Evolutionary conservation across 2,329 filamentous ascomycete genomes (phyloP).

Genomic region (Colletotrichum sp.): DNA sequence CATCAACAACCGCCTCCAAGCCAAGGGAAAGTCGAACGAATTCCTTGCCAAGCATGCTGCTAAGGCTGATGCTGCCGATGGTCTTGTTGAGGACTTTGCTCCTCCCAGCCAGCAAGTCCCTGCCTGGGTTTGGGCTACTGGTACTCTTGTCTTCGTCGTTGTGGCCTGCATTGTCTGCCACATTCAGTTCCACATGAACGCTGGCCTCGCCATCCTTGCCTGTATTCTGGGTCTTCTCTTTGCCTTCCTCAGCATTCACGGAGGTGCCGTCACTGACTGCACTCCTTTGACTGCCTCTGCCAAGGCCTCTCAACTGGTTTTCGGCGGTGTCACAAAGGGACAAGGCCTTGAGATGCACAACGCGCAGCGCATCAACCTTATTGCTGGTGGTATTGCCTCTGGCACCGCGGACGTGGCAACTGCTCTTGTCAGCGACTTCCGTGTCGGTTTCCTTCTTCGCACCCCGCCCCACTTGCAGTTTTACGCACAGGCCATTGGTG

Average conservation of each 20-base stretch:
- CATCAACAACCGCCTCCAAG: slow-evolving; percentile 36
- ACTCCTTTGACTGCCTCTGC: slow-evolving; percentile 70
- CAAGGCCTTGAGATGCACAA: slow-evolving; percentile 48
- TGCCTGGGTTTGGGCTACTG: slow-evolving; percentile 56
- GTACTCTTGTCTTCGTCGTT: slow-evolving; percentile 50
- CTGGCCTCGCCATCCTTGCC: slow-evolving; percentile 60
- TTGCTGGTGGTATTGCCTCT: slow-evolving; percentile 63
- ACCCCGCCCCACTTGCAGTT: slow-evolving; percentile 71
- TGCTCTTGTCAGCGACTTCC: slow-evolving; percentile 66
- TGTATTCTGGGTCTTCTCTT: slow-evolving; percentile 63
- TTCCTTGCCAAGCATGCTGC: slow-evolving; percentile 41
- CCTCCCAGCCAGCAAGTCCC: slow-evolving; percentile 53
- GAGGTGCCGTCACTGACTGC: slow-evolving; percentile 60
- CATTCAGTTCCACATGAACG: slow-evolving; percentile 60
- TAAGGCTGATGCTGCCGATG: slow-evolving; percentile 33
- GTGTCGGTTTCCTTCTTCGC: slow-evolving; percentile 69
- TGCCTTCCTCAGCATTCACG: slow-evolving; percentile 56
- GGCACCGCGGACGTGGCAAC: slow-evolving; percentile 60
- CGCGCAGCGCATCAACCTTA: slow-evolving; percentile 69
- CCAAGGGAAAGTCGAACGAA: slow-evolving; percentile 32
- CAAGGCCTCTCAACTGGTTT: slow-evolving; percentile 73
- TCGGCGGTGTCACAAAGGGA: slow-evolving; percentile 66
- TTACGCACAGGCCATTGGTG: slow-evolving; percentile 68
- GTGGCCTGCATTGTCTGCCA: slow-evolving; percentile 55
- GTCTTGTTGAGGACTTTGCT: slow-evolving; percentile 43